Conservation (phyloP, 108 stramenopile species). For the Nannochloropsis salina region DNA sequence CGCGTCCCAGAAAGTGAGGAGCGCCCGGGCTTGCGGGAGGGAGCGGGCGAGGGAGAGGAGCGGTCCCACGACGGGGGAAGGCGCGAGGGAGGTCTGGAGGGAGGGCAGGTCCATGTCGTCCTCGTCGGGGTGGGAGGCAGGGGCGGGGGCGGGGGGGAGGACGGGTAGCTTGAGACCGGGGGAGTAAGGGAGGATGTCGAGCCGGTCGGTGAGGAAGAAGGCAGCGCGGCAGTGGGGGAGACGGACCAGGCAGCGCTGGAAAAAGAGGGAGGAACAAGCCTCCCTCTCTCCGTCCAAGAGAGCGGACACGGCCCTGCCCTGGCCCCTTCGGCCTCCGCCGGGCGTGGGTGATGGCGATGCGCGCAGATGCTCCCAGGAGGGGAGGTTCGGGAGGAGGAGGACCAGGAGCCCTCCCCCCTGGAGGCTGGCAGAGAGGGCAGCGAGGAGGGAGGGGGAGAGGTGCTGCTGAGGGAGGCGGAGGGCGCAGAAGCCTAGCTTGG, state of each 20-base stretch:
- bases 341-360: not conserved
- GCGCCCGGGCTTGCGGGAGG: not conserved
- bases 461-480: not conserved
- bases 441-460: not conserved
- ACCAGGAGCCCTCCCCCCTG: not conserved
- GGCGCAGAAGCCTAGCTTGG: not conserved
- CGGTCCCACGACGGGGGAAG: not conserved
- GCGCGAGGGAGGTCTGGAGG: not conserved
- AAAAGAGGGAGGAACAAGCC: not conserved
- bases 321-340: not conserved
- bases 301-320: not conserved
- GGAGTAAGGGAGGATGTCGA: not conserved
- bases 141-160: not conserved
- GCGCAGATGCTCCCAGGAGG: not conserved
- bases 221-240: not conserved
- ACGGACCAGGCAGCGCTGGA: slow-evolving; percentile 1
- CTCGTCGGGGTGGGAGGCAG: too few species aligned
- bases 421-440: not conserved
- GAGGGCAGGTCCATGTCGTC: not conserved
- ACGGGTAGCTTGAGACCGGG: not conserved
- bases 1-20: not conserved
- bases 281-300: not conserved
- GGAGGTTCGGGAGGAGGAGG: not conserved
- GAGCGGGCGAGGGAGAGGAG: slow-evolving; percentile 25
- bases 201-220: not conserved